Evolutionary conservation across 306 rosid genomes (phyloP).

Genomic region (Vicia sativa): DNA sequence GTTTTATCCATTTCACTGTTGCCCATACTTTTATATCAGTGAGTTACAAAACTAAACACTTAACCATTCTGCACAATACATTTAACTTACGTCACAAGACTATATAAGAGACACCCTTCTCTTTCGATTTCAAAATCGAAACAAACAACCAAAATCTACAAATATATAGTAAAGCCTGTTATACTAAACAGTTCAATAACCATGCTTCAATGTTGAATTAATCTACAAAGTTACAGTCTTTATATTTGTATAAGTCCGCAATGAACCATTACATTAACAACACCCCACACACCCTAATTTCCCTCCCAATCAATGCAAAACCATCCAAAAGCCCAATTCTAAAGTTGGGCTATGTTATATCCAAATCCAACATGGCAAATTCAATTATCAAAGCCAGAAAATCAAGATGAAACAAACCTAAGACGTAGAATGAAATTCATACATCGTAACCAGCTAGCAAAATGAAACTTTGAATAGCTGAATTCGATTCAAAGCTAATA

Average conservation of each 20-base stretch:
- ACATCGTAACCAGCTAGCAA: conserved; percentile 15
- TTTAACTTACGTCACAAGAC: conserved; percentile 44
- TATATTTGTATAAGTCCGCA: neutral
- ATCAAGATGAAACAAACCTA: conserved; percentile 27
- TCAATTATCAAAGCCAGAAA: conserved; percentile 20
- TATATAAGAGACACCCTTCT: conserved; percentile 25
- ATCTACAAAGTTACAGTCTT: conserved; percentile 29
- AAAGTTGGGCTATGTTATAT: conserved; percentile 10
- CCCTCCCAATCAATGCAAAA: conserved; percentile 37
- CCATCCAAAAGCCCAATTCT: conserved; percentile 26
- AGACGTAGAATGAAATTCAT: conserved; percentile 21
- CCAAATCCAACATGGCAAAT: conserved; percentile 22
- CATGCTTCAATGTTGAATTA: conserved; percentile 24
- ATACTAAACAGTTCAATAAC: conserved; percentile 28
- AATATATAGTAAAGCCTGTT: neutral
- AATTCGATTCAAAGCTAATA: conserved; percentile 28
- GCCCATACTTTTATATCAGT: conserved; percentile 60
- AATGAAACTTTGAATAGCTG: neutral
- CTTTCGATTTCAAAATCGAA: conserved; percentile 15
- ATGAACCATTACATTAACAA: conserved; percentile 20
- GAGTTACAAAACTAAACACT: conserved; percentile 39
- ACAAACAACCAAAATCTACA: conserved; percentile 7
- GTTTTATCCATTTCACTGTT: conserved; percentile 84
- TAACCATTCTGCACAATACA: conserved; percentile 60
- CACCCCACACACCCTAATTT: neutral